Conservation (phyloP, 2,329 filamentous ascomycete species). For the Cercospora sp. region DNA sequence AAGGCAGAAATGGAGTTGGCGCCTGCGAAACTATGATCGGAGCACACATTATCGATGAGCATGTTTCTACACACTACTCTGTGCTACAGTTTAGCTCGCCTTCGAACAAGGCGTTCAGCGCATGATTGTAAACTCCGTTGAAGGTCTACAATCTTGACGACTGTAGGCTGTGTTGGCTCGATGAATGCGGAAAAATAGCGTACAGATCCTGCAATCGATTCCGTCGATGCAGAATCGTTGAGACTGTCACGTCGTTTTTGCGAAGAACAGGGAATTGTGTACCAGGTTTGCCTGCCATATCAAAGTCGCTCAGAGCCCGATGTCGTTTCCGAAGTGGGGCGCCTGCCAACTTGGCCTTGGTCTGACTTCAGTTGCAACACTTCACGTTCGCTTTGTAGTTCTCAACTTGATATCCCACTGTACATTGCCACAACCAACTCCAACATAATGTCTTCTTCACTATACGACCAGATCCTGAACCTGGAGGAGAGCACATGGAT, state of each 20-base stretch:
- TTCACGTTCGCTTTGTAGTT: neutral
- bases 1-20: slow-evolving; percentile 34
- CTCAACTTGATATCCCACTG: neutral
- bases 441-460: slow-evolving; percentile 9
- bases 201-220: neutral
- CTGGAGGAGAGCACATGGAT: slow-evolving; percentile 37
- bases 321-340: slow-evolving; percentile 1
- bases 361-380: neutral
- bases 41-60: neutral
- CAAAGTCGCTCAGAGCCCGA: neutral
- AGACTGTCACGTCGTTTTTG: neutral
- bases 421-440: neutral
- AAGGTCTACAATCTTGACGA: no score
- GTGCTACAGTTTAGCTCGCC: neutral
- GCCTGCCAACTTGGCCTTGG: slow-evolving; percentile 2
- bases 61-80: neutral
- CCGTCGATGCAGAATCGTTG: neutral
- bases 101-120: neutral
- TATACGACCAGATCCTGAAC: slow-evolving; percentile 29
- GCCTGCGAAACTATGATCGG: slow-evolving; percentile 22
- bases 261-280: neutral
- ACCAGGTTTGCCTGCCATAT: slow-evolving; percentile 7
- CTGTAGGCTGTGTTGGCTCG: no score
- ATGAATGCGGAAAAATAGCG: no score
- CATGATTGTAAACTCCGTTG: neutral